phyloP scores from a whole-genome alignment of 1,284 basidiomycete genomes.

The Pseudozyma sp. region DNA sequence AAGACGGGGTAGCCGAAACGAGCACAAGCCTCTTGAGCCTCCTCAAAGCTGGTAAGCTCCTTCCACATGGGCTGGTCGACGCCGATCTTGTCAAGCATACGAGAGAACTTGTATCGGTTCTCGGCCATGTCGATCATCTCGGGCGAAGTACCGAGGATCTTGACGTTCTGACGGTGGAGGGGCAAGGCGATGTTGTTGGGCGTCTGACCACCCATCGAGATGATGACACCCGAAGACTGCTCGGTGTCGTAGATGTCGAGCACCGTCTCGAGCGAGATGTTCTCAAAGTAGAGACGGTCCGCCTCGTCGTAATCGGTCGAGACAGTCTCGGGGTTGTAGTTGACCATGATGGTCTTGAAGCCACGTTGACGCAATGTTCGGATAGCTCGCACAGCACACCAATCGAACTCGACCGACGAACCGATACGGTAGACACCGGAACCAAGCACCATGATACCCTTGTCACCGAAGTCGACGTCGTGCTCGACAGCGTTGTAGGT shows the following conservation, averaged over 20 bases:
- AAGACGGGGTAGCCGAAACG: slow-evolving; percentile 86
- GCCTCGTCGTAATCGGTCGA: slow-evolving; percentile 99
- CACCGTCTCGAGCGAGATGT: slow-evolving; percentile 95
- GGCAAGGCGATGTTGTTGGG: slow-evolving; percentile 98
- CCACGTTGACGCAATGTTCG: slow-evolving; percentile 92
- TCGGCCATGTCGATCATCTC: slow-evolving; percentile 99
- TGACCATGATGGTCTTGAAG: slow-evolving; percentile 98
- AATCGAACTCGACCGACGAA: slow-evolving; percentile 98
- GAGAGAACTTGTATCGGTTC: slow-evolving; percentile 99
- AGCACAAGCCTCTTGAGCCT: slow-evolving; percentile 75
- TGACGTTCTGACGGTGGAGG: slow-evolving; percentile 93
- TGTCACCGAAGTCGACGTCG: slow-evolving; percentile 87
- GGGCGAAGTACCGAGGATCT: slow-evolving; percentile 97
- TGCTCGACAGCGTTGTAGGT: slow-evolving; percentile 96
- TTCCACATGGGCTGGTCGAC: slow-evolving; percentile 98
- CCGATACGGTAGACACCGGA: slow-evolving; percentile 99
- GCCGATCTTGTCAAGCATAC: slow-evolving; percentile 94
- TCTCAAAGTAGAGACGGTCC: slow-evolving; percentile 97
- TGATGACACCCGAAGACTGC: slow-evolving; percentile 87
- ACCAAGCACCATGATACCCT: slow-evolving; percentile 95
- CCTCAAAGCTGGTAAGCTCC: slow-evolving; percentile 90
- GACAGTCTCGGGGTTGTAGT: slow-evolving; percentile 99
- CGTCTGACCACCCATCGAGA: slow-evolving; percentile 98
- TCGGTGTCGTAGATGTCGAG: slow-evolving; percentile 97
- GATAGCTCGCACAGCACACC: slow-evolving; percentile 98